Evolutionary conservation across 306 rosid genomes (phyloP).

Genomic region (Rosa multiflora): DNA sequence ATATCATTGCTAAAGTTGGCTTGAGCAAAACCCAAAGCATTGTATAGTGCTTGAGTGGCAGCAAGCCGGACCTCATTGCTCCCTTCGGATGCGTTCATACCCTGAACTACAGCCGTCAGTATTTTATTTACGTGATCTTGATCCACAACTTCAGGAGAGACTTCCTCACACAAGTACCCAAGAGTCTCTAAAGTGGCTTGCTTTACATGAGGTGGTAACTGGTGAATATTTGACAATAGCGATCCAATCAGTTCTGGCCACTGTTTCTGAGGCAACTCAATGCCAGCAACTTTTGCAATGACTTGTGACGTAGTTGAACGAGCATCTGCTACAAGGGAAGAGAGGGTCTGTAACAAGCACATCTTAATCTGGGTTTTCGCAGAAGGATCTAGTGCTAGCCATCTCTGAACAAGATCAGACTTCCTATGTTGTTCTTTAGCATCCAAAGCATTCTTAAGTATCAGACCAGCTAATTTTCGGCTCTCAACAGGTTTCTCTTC

Average conservation of each 20-base stretch:
- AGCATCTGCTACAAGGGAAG: constrained; percentile 64
- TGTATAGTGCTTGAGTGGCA: constrained; percentile 76
- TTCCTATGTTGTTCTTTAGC: constrained; percentile 85
- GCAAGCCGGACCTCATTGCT: constrained; percentile 86
- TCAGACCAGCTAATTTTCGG: constrained; percentile 86
- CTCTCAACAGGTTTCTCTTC: constrained; percentile 88
- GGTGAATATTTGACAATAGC: constrained; percentile 74
- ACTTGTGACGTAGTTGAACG: constrained; percentile 90
- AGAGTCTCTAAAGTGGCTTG: constrained; percentile 91
- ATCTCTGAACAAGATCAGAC: constrained; percentile 74
- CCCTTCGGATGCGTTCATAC: constrained; percentile 74
- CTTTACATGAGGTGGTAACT: constrained; percentile 68
- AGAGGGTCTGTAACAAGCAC: constrained; percentile 67
- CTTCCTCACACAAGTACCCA: constrained; percentile 90
- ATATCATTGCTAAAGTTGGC: constrained; percentile 83
- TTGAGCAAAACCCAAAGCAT: constrained; percentile 82
- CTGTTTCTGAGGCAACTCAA: constrained; percentile 84
- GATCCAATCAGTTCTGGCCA: constrained; percentile 90
- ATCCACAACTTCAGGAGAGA: constrained; percentile 72
- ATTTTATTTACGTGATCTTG: constrained; percentile 88
- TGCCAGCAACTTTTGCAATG: constrained; percentile 83
- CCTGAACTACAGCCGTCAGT: constrained; percentile 92
- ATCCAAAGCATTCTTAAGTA: constrained; percentile 86
- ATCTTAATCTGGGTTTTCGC: constrained; percentile 68
- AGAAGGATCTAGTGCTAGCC: constrained; percentile 69